phyloP scores from a whole-genome alignment of 2,329 filamentous ascomycete species.

The Colletotrichum chrysophilum region DNA sequence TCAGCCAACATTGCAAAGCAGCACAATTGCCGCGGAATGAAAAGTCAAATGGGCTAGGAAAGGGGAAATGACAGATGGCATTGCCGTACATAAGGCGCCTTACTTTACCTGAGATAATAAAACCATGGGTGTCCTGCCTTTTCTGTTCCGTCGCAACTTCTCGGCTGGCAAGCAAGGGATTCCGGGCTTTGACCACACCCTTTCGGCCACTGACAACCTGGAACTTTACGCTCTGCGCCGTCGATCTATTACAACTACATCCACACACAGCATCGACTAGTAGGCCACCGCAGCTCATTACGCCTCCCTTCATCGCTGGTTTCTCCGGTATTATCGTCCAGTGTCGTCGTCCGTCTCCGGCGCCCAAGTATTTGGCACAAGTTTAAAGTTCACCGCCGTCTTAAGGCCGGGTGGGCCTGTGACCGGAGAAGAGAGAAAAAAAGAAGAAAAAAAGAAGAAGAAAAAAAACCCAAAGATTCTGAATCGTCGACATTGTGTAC shows the following conservation, averaged over 20 bases:
- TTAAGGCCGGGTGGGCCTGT: background rate
- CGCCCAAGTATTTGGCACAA: background rate
- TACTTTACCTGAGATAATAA: background rate
- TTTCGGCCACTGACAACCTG: background rate
- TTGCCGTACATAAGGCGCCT: background rate
- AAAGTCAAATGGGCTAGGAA: background rate
- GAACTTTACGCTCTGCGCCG: background rate
- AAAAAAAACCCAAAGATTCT: background rate
- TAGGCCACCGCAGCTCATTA: background rate
- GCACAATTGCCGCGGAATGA: conserved; percentile 14
- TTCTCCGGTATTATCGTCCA: background rate
- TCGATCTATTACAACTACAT: conserved; percentile 3
- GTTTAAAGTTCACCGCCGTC: background rate
- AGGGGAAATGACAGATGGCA: background rate
- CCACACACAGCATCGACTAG: background rate
- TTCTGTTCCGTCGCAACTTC: background rate
- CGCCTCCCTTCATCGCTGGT: background rate
- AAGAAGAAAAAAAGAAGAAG: background rate
- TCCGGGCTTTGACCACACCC: background rate
- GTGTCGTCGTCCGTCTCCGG: background rate
- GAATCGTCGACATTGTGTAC: background rate
- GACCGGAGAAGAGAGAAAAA: background rate
- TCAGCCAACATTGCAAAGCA: conserved; percentile 8
- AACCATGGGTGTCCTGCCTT: background rate
- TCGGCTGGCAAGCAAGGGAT: background rate